Conservation (phyloP, 768 basidiomycete species). For the Candolleomyces eurysporus region DNA sequence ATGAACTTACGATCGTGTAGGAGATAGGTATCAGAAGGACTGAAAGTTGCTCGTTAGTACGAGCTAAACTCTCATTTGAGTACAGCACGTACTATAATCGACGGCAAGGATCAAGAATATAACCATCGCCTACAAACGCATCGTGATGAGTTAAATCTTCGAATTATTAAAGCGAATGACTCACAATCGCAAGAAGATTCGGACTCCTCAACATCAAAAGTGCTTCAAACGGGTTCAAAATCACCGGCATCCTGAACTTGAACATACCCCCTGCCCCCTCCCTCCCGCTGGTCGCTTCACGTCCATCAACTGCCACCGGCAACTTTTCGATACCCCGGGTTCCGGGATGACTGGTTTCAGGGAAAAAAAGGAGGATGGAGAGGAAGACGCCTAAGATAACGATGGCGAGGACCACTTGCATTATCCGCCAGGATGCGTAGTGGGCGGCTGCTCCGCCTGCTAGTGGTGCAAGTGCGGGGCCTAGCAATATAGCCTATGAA, state of each 20-base stretch:
- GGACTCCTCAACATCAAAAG: slow-evolving; percentile 52
- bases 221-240: slow-evolving; percentile 54
- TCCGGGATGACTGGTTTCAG: too few relatives aligned
- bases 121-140: slow-evolving; percentile 14
- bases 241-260: slow-evolving; percentile 27
- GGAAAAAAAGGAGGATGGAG: too few relatives aligned
- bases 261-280: slow-evolving; percentile 35
- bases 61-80: neutral
- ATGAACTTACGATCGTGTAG: slow-evolving; percentile 58
- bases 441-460: too few relatives aligned
- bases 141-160: too few relatives aligned
- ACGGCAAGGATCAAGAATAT: slow-evolving; percentile 22
- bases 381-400: too few relatives aligned
- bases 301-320: too few relatives aligned
- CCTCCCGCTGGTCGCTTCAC: neutral
- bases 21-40: slow-evolving; percentile 61
- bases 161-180: slow-evolving; percentile 15
- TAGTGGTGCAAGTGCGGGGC: too few relatives aligned
- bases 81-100: slow-evolving; percentile 35
- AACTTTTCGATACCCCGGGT: too few relatives aligned
- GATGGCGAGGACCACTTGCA: slow-evolving; percentile 38
- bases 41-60: neutral
- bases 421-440: slow-evolving; percentile 52
- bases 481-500: too few relatives aligned
- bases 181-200: slow-evolving; percentile 51